Percentiles rank a stretch among this genome's conserved stretches.
phyloP scores from a whole-genome alignment of 345 rosid species.

The Camelina neglecta region DNA sequence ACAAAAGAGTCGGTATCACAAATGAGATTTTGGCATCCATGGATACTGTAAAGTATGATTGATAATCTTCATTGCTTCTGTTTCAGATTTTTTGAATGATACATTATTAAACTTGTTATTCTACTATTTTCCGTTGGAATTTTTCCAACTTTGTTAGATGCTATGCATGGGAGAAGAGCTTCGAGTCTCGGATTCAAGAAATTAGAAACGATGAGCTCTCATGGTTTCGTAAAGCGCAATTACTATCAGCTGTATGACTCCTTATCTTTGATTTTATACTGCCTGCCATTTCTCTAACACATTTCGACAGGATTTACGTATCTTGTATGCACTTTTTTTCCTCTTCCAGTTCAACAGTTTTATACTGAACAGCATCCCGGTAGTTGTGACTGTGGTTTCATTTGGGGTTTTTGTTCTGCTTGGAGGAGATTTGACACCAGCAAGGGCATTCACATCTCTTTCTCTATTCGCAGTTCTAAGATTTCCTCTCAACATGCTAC shows the following conservation, averaged over 20 bases:
- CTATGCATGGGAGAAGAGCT: slow-evolving; percentile 97
- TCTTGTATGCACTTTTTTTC: slow-evolving; percentile 10
- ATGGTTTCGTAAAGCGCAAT: slow-evolving; percentile 88
- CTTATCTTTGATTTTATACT: slow-evolving; percentile 10
- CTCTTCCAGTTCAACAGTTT: slow-evolving; percentile 82
- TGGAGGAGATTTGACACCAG: slow-evolving; percentile 95
- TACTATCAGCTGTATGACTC: slow-evolving; percentile 75
- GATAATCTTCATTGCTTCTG: slow-evolving; percentile 5
- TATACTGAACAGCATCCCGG: slow-evolving; percentile 84
- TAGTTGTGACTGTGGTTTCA: slow-evolving; percentile 81
- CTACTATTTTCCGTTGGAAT: not conserved
- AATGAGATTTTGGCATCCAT: slow-evolving; percentile 95
- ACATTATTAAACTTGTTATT: slow-evolving; percentile 19
- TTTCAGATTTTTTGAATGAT: slow-evolving; percentile 21
- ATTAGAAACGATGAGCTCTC: slow-evolving; percentile 79
- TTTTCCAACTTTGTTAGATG: slow-evolving; percentile 56
- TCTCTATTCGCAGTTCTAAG: slow-evolving; percentile 85
- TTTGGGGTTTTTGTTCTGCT: slow-evolving; percentile 89
- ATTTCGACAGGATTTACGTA: slow-evolving; percentile 8
- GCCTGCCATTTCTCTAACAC: not conserved
- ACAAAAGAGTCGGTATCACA: slow-evolving; percentile 86
- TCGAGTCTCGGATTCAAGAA: slow-evolving; percentile 71
- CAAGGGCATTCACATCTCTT: slow-evolving; percentile 95
- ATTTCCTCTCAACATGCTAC: slow-evolving; percentile 81
- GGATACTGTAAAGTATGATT: slow-evolving; percentile 92